These are phyloP conservation scores for Penstemon eatonii DNA, from an alignment of 257 asterid species.

Conservation along the genomic window DNA sequence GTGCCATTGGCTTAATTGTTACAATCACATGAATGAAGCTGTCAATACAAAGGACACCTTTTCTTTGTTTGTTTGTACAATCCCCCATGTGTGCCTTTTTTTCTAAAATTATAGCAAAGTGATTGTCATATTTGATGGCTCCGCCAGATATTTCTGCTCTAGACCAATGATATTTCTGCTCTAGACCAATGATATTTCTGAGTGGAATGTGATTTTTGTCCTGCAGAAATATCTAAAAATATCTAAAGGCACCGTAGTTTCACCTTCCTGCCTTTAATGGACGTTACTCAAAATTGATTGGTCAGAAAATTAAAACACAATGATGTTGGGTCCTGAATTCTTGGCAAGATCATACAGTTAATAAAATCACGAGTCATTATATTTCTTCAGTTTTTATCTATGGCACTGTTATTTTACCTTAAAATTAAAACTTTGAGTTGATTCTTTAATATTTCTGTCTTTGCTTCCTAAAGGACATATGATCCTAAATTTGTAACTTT, in stretches of 20 bases:
- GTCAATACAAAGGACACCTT: constrained; percentile 28
- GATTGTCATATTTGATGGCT: constrained; percentile 16
- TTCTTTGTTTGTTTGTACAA: constrained; percentile 4
- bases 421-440: too few species aligned
- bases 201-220: neutral
- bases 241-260: neutral
- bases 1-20: neutral
- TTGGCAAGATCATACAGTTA: neutral
- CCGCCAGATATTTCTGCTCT: constrained; percentile 26
- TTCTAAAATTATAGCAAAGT: neutral
- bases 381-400: neutral
- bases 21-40: constrained; percentile 29
- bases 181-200: neutral
- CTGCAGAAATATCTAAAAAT: neutral
- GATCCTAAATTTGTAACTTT: too few species aligned
- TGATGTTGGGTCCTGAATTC: neutral
- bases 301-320: neutral
- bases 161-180: neutral
- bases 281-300: neutral
- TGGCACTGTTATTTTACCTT: too few species aligned
- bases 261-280: neutral
- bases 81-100: constrained; percentile 12
- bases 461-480: neutral
- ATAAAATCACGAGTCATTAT: neutral
- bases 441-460: neutral